Evolutionary conservation across 805 yeast genomes (phyloP).

Genomic region (Blastobotrys parvus): DNA sequence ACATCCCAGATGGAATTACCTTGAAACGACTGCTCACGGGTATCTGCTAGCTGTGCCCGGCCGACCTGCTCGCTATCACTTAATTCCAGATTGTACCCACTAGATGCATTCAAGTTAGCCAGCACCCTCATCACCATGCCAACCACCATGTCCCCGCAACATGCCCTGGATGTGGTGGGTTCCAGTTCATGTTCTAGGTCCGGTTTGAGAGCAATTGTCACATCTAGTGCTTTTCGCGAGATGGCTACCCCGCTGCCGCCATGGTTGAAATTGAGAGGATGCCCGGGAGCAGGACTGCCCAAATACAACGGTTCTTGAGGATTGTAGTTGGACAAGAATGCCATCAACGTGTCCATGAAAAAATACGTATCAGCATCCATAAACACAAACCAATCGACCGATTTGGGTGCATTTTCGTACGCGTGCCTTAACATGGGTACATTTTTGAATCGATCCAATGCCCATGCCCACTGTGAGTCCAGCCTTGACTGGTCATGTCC

Average conservation of each 20-base stretch:
- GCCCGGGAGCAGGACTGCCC: conserved; percentile 18
- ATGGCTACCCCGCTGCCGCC: conserved; percentile 33
- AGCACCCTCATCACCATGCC: conserved; percentile 19
- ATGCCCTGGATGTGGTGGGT: conserved; percentile 14
- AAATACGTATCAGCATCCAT: conserved; percentile 30
- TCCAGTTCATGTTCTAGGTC: conserved; percentile 16
- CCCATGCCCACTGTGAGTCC: conserved; percentile 20
- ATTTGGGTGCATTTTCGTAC: conserved; percentile 19
- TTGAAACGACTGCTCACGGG: conserved; percentile 18
- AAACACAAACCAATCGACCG: conserved; percentile 30
- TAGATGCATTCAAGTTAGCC: conserved; percentile 6
- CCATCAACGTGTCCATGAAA: conserved; percentile 22
- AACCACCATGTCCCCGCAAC: conserved; percentile 32
- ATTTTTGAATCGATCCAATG: conserved; percentile 31
- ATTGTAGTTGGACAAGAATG: conserved; percentile 17
- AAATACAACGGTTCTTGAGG: conserved; percentile 24
- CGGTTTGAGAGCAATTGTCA: conserved; percentile 19
- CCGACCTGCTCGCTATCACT: not conserved
- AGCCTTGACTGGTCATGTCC: conserved; percentile 11
- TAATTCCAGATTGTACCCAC: conserved; percentile 5
- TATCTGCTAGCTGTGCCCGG: conserved; percentile 1
- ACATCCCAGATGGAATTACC: conserved; percentile 23
- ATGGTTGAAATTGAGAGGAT: conserved; percentile 26
- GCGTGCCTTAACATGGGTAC: conserved; percentile 31
- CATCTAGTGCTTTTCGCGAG: conserved; percentile 25